These are phyloP conservation scores for Hebeloma cylindrosporum DNA, from an alignment of 768 basidiomycete genomes.

Conservation along the genomic window DNA sequence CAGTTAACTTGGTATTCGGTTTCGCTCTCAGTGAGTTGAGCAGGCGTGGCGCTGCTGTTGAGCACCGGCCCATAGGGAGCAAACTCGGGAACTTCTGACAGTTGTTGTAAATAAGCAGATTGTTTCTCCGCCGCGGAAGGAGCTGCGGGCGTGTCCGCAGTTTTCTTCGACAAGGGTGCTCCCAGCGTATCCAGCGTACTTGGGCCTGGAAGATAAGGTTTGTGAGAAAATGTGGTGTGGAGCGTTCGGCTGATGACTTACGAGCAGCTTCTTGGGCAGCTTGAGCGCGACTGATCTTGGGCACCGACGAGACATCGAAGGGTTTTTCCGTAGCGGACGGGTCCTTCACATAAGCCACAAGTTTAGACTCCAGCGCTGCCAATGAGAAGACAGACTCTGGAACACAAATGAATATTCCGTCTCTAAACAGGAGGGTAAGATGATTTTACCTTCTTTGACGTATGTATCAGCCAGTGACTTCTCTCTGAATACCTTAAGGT, in stretches of 20 bases:
- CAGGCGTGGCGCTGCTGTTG: slow-evolving; percentile 78
- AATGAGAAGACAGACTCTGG: slow-evolving; percentile 94
- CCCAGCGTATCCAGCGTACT: slow-evolving; percentile 85
- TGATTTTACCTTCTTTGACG: slow-evolving; percentile 79
- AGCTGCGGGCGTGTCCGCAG: slow-evolving; percentile 61
- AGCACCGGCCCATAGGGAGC: slow-evolving; percentile 81
- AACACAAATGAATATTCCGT: slow-evolving; percentile 5
- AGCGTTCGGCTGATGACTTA: slow-evolving; percentile 36
- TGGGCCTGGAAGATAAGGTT: slow-evolving; percentile 53
- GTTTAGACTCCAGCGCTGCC: slow-evolving; percentile 83
- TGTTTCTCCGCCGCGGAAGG: slow-evolving; percentile 87
- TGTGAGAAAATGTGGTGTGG: slow-evolving; percentile 9
- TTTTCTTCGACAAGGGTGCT: slow-evolving; percentile 61
- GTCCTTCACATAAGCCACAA: slow-evolving; percentile 93
- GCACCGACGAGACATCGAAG: slow-evolving; percentile 83
- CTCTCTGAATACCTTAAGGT: slow-evolving; percentile 81
- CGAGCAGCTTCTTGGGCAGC: slow-evolving; percentile 86
- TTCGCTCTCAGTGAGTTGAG: slow-evolving; percentile 91
- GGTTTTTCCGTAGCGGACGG: slow-evolving; percentile 64
- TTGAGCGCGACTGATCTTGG: slow-evolving; percentile 93
- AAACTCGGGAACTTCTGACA: slow-evolving; percentile 85
- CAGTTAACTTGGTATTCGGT: slow-evolving; percentile 97
- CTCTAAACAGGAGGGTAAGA: neutral
- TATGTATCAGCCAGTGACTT: slow-evolving; percentile 80
- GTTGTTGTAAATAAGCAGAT: slow-evolving; percentile 83